Conservation (phyloP, 352 stramenopile species). For the Aphanomyces cochlioides region DNA sequence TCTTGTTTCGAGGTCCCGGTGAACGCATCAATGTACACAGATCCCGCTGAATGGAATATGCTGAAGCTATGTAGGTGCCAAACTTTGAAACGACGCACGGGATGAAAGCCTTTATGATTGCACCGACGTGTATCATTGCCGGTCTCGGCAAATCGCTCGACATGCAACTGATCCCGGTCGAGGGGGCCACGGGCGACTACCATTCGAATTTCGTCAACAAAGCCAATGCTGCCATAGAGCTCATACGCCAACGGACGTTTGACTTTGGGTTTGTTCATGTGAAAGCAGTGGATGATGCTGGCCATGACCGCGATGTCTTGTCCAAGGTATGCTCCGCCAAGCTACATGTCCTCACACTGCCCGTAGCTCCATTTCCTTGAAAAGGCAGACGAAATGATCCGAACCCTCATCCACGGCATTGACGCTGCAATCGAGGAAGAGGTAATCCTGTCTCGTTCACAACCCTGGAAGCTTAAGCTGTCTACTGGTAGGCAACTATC, state of each 20-base stretch:
- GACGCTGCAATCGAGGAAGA: conserved; percentile 36
- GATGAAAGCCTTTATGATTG: conserved; percentile 83
- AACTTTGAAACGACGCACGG: conserved; percentile 78
- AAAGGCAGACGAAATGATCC: conserved; percentile 80
- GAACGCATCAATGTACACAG: conserved; percentile 74
- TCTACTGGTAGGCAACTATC: conserved; percentile 54
- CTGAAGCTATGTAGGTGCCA: conserved; percentile 27
- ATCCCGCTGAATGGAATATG: background rate
- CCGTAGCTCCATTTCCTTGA: conserved; percentile 71
- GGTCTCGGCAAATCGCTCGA: conserved; percentile 81
- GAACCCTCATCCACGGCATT: conserved; percentile 49
- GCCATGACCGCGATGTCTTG: conserved; percentile 75
- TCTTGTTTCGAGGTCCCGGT: conserved; percentile 76
- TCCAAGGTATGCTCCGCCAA: conserved; percentile 53
- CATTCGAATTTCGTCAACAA: conserved; percentile 80
- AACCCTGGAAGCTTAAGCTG: too few species aligned
- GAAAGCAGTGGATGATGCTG: conserved; percentile 83
- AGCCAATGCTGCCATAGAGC: conserved; percentile 61
- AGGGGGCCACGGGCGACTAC: conserved; percentile 78
- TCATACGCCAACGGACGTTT: conserved; percentile 41
- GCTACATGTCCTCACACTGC: background rate
- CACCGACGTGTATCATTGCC: conserved; percentile 84
- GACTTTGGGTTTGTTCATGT: conserved; percentile 85
- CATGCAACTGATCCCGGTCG: conserved; percentile 67
- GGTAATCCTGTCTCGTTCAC: conserved; percentile 3